Evolutionary conservation across 345 rosid species (phyloP).

Genomic region (Rhizophora apiculata): DNA sequence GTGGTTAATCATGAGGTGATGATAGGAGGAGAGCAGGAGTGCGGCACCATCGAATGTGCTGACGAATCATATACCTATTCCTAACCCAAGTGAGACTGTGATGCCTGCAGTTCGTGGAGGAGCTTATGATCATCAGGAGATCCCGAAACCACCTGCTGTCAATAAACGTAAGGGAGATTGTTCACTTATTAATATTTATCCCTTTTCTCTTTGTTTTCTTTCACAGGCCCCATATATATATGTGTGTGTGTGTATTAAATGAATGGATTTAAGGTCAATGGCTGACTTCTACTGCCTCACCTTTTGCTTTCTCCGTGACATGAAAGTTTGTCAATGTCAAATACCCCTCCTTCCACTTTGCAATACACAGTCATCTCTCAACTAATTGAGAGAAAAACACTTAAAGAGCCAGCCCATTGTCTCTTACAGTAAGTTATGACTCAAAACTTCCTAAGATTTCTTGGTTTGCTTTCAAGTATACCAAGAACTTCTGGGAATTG

Average conservation of each 20-base stretch:
- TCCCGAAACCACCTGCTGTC: slow-evolving; percentile 64
- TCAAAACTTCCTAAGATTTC: slow-evolving; percentile 15
- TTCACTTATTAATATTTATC: not conserved
- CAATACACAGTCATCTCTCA: not conserved
- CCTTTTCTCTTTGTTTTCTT: not conserved
- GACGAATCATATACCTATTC: slow-evolving; percentile 50
- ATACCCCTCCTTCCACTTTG: not conserved
- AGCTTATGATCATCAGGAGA: slow-evolving; percentile 32
- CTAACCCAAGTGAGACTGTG: slow-evolving; percentile 42
- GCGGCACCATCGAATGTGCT: slow-evolving; percentile 53
- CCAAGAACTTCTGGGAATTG: slow-evolving; percentile 6
- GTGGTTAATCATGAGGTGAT: not conserved
- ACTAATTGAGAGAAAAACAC: no score
- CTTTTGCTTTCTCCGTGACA: not conserved
- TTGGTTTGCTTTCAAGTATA: slow-evolving; percentile 2
- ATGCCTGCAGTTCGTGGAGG: slow-evolving; percentile 52
- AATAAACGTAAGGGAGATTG: slow-evolving; percentile 70
- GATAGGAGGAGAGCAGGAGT: slow-evolving; percentile 80
- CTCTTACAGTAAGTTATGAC: not conserved
- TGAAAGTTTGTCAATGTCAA: not conserved
- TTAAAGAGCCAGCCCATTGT: no score
- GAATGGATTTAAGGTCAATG: not conserved
- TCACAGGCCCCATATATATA: not conserved
- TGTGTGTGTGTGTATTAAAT: no score
- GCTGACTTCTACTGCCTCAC: no score